These are phyloP conservation scores for Penicillium soppii DNA, from an alignment of 495 filamentous ascomycete species.

Conservation along the genomic window DNA sequence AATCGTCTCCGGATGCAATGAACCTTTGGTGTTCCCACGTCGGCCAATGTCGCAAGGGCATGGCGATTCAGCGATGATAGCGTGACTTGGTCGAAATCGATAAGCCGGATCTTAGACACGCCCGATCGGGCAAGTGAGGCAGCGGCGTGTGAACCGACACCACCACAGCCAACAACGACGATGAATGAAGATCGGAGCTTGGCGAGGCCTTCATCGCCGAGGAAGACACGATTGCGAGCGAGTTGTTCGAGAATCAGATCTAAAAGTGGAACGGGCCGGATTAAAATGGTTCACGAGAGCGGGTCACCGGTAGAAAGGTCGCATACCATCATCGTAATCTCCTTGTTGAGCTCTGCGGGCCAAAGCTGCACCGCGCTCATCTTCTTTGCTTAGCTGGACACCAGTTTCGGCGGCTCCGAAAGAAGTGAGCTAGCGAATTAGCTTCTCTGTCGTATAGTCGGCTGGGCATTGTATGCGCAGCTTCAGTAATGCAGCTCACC, in stretches of 20 bases:
- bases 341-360: constrained; percentile 79
- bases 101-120: constrained; percentile 78
- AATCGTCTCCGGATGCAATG: constrained; percentile 74
- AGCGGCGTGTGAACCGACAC: constrained; percentile 89
- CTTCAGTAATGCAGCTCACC: constrained; percentile 20
- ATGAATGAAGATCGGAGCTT: constrained; percentile 80
- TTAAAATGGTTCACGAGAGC: constrained; percentile 8
- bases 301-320: neutral
- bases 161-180: constrained; percentile 88
- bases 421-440: constrained; percentile 62
- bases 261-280: constrained; percentile 22
- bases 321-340: constrained; percentile 83
- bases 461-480: neutral
- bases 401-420: constrained; percentile 64
- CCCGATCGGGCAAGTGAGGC: constrained; percentile 87
- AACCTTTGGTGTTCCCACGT: constrained; percentile 96
- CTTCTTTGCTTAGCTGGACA: constrained; percentile 64
- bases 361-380: constrained; percentile 71
- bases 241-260: constrained; percentile 95
- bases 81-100: constrained; percentile 98
- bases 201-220: constrained; percentile 74
- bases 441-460: neutral
- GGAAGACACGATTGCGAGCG: constrained; percentile 90
- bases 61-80: constrained; percentile 92
- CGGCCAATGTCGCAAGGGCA: constrained; percentile 87